Conservation (phyloP, 148 eudicot species). For the Cornus florida region DNA sequence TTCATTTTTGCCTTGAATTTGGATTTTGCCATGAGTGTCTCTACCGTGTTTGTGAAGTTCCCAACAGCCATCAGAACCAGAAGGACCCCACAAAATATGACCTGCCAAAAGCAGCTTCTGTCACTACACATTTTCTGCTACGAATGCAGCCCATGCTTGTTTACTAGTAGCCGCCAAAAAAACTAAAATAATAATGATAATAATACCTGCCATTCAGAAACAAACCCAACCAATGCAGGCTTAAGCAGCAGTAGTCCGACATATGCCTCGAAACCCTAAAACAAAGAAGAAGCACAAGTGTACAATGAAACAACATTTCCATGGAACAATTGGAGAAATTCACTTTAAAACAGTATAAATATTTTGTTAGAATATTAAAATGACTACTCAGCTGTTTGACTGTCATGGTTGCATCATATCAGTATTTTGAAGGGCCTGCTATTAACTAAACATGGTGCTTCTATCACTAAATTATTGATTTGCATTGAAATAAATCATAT, state of each 20-base stretch:
- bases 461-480: background rate
- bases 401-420: background rate
- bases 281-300: background rate
- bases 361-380: background rate
- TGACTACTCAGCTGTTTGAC: background rate
- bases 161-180: background rate
- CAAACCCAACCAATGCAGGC: conserved; percentile 47
- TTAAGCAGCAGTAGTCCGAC: conserved; percentile 44
- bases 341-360: background rate
- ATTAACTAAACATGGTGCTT: background rate
- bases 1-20: conserved; percentile 60
- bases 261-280: conserved; percentile 58
- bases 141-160: background rate
- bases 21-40: conserved; percentile 45
- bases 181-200: background rate
- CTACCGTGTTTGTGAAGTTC: conserved; percentile 42
- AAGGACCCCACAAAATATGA: conserved; percentile 47
- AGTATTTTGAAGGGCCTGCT: background rate
- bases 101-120: conserved; percentile 24
- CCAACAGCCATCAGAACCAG: conserved; percentile 49
- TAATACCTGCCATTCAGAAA: conserved; percentile 55
- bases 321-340: background rate
- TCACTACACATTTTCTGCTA: background rate
- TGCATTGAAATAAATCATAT: background rate
- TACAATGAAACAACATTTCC: background rate